Conservation (phyloP, 306 rosid genomes). For the Vicia faba region DNA sequence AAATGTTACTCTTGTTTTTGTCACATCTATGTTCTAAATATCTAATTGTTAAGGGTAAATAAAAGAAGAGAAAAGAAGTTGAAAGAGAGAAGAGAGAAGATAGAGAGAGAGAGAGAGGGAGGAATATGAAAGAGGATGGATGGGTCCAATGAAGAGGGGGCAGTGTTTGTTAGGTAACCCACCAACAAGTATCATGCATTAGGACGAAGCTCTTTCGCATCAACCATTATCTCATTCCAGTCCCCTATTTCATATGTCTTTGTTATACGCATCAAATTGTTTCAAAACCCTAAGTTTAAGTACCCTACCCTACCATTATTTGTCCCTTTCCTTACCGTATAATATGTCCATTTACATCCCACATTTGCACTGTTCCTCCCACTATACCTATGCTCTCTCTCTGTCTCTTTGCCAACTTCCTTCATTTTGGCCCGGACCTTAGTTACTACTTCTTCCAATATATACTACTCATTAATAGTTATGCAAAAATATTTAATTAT, state of each 20-base stretch:
- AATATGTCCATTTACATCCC: conserved; percentile 35
- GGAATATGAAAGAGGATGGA: conserved; percentile 53
- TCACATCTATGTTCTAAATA: too few species aligned
- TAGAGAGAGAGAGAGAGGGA: conserved; percentile 37
- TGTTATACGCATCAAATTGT: background rate
- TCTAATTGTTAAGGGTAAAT: too few species aligned
- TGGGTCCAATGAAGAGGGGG: conserved; percentile 91
- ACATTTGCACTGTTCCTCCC: conserved; percentile 36
- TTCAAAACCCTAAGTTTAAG: background rate
- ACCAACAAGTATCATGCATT: conserved; percentile 93
- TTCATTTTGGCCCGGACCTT: background rate
- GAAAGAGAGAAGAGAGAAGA: conserved; percentile 34
- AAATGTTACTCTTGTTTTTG: too few species aligned
- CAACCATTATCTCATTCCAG: conserved; percentile 54
- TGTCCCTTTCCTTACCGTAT: conserved; percentile 48
- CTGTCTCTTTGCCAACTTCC: conserved; percentile 30
- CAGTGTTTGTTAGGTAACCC: conserved; percentile 99
- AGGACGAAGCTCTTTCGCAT: conserved; percentile 76
- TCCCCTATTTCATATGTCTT: conserved; percentile 15
- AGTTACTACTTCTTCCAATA: background rate
- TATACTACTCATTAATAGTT: background rate
- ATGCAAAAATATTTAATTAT: too few species aligned
- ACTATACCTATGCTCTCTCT: conserved; percentile 8
- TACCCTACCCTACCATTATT: conserved; percentile 49
- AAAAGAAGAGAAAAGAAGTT: background rate